Conservation (phyloP, 2,329 filamentous ascomycete genomes). For the Nothophaeocryptopus gaeumannii region DNA sequence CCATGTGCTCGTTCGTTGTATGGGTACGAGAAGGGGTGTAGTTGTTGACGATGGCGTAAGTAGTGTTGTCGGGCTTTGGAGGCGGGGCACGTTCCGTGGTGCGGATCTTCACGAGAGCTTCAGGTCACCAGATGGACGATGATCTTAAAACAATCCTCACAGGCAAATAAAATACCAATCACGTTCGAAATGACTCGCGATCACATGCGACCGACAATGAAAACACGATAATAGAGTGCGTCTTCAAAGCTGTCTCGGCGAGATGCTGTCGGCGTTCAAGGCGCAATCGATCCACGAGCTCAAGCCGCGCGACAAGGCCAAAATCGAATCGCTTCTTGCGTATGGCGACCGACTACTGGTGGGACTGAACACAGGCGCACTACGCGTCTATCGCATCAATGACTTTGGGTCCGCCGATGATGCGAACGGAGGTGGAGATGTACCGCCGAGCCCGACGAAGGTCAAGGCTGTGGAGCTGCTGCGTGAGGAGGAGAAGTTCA, state of each 20-base stretch:
- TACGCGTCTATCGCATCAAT: slow-evolving; percentile 90
- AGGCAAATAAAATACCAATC: not conserved
- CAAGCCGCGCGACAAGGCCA: slow-evolving; percentile 89
- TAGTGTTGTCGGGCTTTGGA: not conserved
- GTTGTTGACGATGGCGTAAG: not conserved
- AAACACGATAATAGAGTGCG: slow-evolving; percentile 1
- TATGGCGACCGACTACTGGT: slow-evolving; percentile 91
- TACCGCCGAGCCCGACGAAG: slow-evolving; percentile 34
- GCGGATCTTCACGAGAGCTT: too few relatives aligned
- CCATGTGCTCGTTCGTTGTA: slow-evolving; percentile 26
- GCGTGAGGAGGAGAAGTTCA: slow-evolving; percentile 92
- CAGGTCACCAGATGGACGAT: too few relatives aligned
- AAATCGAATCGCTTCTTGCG: slow-evolving; percentile 91
- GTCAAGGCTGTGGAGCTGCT: slow-evolving; percentile 70
- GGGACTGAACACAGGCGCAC: slow-evolving; percentile 81
- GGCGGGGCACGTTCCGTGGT: too few relatives aligned
- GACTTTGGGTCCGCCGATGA: slow-evolving; percentile 50
- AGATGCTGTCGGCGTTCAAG: slow-evolving; percentile 86
- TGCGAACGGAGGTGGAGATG: slow-evolving; percentile 39
- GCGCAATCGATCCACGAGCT: slow-evolving; percentile 97
- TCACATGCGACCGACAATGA: slow-evolving; percentile 1
- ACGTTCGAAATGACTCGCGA: too few relatives aligned
- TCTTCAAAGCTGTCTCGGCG: slow-evolving; percentile 6
- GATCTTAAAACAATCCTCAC: not conserved
- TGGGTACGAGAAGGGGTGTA: slow-evolving; percentile 11